Evolutionary conservation across 148 eudicot species (phyloP), one percentile per base, ranked within the genome.

Genomic region (Silene latifolia): DNA sequence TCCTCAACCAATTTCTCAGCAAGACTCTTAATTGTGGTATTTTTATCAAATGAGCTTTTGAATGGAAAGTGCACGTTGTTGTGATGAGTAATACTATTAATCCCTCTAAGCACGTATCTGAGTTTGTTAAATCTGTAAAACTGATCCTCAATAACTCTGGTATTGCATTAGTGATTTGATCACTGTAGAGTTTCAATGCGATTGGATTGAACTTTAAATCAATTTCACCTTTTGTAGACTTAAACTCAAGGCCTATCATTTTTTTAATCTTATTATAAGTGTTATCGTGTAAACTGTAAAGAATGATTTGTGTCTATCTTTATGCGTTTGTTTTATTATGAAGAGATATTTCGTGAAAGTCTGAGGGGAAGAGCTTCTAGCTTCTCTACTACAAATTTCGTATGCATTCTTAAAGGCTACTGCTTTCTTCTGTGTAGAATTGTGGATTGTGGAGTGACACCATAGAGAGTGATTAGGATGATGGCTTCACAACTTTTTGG

Each of bases 401-500:
- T 3, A 13, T 32, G 8, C 63, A 74, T 18, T 74, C 5, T n/a
- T 15, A 7, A 47, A 20, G 27, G n/a, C 51, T 39, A 46, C 5
- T 69, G 29, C 19, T 14, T 5, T 74, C n/a, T 18, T 25, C 51
- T 51, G 23, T 59, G 68, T 54, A 81, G 80, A 68, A 29, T 46
- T 56, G 54, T 47, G 23, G 60, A 35, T 35, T 17, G 76, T 65
- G 58, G 71, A 71, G 23, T 24, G 25, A 54, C 24, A 10, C 1
- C 56, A 73, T 9, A 42, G 61, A 24, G 18, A 63, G 67, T 4
- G 67, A 56, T 17, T 69, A 77, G 24, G 51, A 81, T 77, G 83
- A 69, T 59, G 58, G 65, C 80, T 77, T 65, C 72, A 11, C 78
- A 77, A 47, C 84, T 77, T 63, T 77, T 60, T 29, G 72, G 69